Base-by-base conservation (phyloP, 2,329 filamentous ascomycete genomes). In the Trichoderma sp. region DNA sequence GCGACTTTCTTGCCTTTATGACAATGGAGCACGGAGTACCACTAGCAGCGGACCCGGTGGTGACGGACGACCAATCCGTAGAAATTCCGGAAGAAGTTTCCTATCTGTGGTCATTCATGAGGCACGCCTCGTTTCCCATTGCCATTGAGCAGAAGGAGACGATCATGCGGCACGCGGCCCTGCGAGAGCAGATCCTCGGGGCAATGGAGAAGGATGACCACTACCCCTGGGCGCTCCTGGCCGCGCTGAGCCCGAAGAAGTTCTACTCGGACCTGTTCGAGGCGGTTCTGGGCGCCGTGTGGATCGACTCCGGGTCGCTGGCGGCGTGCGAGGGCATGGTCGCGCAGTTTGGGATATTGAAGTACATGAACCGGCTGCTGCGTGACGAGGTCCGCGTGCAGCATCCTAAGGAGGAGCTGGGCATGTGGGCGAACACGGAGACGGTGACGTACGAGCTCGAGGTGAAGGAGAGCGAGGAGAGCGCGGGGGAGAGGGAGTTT, bases 201-300 rank as follows among this genome's bases (percentile, higher is more conserved):
- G 83, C 80, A 0, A 78, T 96, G 10, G 56, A 76, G 0, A 55
- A 75, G 0, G 84, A 83, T 0, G 67, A 69, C 0, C 75, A 79
- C 17, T 96, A 93, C 72, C 95, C 94, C 0, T 98, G 94, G 94
- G 80, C 85, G 1, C 76, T 87, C 0, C 84, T 98, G 0, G 81
- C 87, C 0, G 81, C 84, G 0, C 79, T 96, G 0, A 81, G 83
- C 15, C 82, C 88, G 0, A 85, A 85, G 17, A 97, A 97, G 73
- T 90, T 91, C 75, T 89, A 90, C 76, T 94, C 90, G 0, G 93
- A 97, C 74, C 78, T 97, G 7, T 81, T 97, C 10, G 94, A 98
- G 78, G 85, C 86, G 39, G 74, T 96, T 0, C 76, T 98, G 0
- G 94, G 91, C 0, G 93, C 93, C 0, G 82, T 97, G 0, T 97